Percentiles rank a stretch among this genome's conserved stretches.
Conservation (phyloP, 768 basidiomycete genomes). For the Cyclocybe aegerita region DNA sequence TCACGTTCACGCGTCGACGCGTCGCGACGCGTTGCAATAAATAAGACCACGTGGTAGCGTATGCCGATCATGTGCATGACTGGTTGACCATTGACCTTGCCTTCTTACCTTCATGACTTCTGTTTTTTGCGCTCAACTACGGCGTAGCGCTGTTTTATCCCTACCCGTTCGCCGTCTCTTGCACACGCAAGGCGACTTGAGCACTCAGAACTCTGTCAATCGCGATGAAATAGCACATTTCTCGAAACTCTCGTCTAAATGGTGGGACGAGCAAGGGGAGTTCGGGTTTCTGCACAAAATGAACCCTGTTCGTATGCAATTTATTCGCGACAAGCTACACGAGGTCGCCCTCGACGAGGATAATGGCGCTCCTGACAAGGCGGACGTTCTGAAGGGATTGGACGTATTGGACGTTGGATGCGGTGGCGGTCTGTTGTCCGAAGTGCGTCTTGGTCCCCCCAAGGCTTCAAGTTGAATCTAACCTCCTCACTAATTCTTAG, state of each 20-base stretch:
- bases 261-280: conserved; percentile 96
- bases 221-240: conserved; percentile 84
- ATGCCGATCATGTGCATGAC: no score
- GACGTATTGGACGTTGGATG: conserved; percentile 91
- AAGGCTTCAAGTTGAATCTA: conserved; percentile 1
- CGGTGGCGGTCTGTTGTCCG: conserved; percentile 91
- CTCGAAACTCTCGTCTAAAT: conserved; percentile 82
- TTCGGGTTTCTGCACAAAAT: conserved; percentile 87
- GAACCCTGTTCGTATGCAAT: conserved; percentile 89
- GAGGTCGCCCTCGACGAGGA: conserved; percentile 61
- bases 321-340: conserved; percentile 73
- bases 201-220: conserved; percentile 49
- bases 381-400: conserved; percentile 55
- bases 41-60: no score
- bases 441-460: conserved; percentile 48
- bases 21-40: no score
- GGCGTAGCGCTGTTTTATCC: not conserved
- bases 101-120: no score
- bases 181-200: not conserved
- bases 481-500: conserved; percentile 36
- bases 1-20: no score
- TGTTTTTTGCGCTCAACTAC: no score
- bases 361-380: conserved; percentile 47
- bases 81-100: no score
- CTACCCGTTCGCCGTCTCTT: not conserved